Evolutionary conservation across 257 asterid species (phyloP), one percentile per base, ranked within the genome.

Genomic region (Solanum paucissectum): DNA sequence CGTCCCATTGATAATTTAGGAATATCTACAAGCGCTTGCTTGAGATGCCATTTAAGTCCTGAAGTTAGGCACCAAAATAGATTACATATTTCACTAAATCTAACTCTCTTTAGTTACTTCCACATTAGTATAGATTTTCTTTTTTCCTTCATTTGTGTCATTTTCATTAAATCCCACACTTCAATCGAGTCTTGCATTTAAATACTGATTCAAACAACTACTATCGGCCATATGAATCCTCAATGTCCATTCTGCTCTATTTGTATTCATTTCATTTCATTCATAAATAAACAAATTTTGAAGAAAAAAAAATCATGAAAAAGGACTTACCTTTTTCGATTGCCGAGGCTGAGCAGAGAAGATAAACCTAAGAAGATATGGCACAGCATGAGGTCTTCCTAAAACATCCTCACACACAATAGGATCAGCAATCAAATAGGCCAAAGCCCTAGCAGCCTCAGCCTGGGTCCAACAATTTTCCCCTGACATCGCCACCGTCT

Each of bases 391-490:
- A 89, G 99, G 99, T 91, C 99, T 89, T 21, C 95, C 96, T 1
- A 97, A 84, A 88, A 97, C 99, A 32, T 85, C 91, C 91, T 90
- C 94, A 86, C 95, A 92, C 87, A 94, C 99, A 83, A 91, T 96
- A 5, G 96, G 94, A 90, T 97, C 99, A 21, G 98, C 95, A 32
- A 97, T 94, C 83, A 97, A 90, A 88, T 93, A 95, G 1, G 99
- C 99, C 92, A 97, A 91, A 33, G 99, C 99, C 94, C 99, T 93
- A 10, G 99, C 98, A 4, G 99, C 91, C 90, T 97, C 99, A 3
- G 97, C 94, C 93, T 96, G 99, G 16, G 98, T 92, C 34, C 94
- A 96, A 77, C 90, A 89, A 49, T 92, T 92, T 58, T 94, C 98
- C 89, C 92, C 93, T 5, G 95, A 77, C 29, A 21, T 82, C 44